Conservation (phyloP, 805 yeast species). For the Candida patagonica region DNA sequence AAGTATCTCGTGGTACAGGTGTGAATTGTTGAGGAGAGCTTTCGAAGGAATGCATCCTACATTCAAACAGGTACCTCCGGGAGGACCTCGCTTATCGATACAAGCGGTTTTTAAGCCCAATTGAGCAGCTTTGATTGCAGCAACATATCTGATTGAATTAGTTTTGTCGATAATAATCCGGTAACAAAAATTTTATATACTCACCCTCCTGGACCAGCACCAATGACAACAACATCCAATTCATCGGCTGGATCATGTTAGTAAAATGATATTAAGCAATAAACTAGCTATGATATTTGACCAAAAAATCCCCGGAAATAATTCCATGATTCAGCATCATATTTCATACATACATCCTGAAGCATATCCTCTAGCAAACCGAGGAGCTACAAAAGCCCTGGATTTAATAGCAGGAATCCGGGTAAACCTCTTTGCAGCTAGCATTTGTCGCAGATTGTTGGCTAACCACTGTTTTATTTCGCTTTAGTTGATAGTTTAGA, state of each 20-base stretch:
- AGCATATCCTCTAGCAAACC: slow-evolving; percentile 14
- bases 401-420: slow-evolving; percentile 2
- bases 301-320: not conserved
- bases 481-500: too few species aligned
- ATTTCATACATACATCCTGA: slow-evolving; percentile 11
- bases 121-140: slow-evolving; percentile 98
- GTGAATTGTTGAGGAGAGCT: slow-evolving; percentile 90
- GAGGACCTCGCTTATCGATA: slow-evolving; percentile 89
- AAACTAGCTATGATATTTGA: not conserved
- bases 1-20: slow-evolving; percentile 78
- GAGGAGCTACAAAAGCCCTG: not conserved
- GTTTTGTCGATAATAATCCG: not conserved
- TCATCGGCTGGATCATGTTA: slow-evolving; percentile 29
- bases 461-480: too few species aligned
- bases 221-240: slow-evolving; percentile 89
- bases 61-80: slow-evolving; percentile 98
- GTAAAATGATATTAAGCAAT: not conserved
- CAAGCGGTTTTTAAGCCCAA: slow-evolving; percentile 91
- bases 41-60: slow-evolving; percentile 99
- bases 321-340: not conserved
- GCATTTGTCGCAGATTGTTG: too few species aligned
- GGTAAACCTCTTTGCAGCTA: slow-evolving; percentile 1
- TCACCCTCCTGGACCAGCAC: slow-evolving; percentile 97
- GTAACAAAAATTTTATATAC: not conserved
- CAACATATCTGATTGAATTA: slow-evolving; percentile 48